A percentile compares a stretch with the other conserved stretches of the same genome.
These are phyloP conservation scores for Rhizophagus clarus DNA, from an alignment of 192 early-diverging fungal genomes.

Conservation along the genomic window DNA sequence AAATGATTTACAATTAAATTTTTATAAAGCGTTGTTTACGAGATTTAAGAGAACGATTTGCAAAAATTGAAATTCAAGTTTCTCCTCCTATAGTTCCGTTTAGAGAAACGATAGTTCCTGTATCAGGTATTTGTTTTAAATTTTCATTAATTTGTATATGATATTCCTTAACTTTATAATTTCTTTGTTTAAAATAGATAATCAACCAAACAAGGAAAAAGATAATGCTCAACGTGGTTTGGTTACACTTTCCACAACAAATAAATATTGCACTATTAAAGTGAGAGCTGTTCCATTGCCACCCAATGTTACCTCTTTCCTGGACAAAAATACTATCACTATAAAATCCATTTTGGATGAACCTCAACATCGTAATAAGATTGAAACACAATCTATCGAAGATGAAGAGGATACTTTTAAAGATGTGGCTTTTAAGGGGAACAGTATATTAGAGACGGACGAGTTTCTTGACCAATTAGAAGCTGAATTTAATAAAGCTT, in stretches of 20 bases:
- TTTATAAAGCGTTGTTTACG: conserved; percentile 78
- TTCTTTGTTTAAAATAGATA: conserved; percentile 24
- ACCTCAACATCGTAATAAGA: conserved; percentile 35
- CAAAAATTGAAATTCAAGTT: conserved; percentile 90
- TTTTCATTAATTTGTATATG: neutral
- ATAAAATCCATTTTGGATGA: conserved; percentile 61
- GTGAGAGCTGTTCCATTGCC: conserved; percentile 77
- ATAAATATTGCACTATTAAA: conserved; percentile 60
- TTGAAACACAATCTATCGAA: conserved; percentile 29
- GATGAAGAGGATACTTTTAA: conserved; percentile 17
- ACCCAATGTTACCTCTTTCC: conserved; percentile 55
- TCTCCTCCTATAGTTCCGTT: conserved; percentile 97
- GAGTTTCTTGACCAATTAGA: conserved; percentile 22
- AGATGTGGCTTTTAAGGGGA: conserved; percentile 13
- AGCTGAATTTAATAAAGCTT: conserved; percentile 29
- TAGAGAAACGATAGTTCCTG: conserved; percentile 84
- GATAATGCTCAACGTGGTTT: conserved; percentile 64
- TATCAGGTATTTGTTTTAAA: conserved; percentile 21
- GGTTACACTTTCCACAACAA: conserved; percentile 58
- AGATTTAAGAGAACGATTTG: conserved; percentile 93
- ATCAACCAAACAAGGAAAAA: conserved; percentile 50
- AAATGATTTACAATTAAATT: neutral
- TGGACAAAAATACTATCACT: conserved; percentile 52
- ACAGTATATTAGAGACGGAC: conserved; percentile 1
- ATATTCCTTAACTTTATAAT: neutral